These are phyloP conservation scores for Astrocystis sublimbata DNA, from an alignment of 495 filamentous ascomycete genomes.

Conservation along the genomic window DNA sequence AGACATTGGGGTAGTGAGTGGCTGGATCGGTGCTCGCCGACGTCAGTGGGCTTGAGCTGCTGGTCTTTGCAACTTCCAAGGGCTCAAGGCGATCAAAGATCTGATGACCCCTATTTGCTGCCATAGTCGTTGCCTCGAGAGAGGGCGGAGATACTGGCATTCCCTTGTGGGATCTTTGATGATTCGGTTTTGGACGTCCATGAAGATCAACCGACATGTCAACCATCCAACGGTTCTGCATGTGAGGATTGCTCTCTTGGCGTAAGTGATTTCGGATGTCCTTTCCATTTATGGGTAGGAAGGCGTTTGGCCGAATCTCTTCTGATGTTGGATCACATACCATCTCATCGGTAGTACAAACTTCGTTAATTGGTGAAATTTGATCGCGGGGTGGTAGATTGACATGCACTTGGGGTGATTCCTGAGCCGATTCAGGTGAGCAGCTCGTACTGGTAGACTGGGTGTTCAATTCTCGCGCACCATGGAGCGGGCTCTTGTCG, in stretches of 20 bases:
- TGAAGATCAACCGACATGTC: slow-evolving; percentile 40
- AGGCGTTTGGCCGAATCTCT: neutral
- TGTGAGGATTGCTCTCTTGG: slow-evolving; percentile 6
- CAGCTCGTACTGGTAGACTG: neutral
- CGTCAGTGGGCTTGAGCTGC: slow-evolving; percentile 22
- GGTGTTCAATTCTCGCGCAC: neutral
- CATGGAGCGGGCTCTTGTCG: neutral
- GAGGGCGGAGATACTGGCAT: neutral
- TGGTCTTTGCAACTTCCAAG: slow-evolving; percentile 62
- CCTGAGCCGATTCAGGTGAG: neutral
- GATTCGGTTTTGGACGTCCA: slow-evolving; percentile 26
- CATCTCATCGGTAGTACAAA: neutral
- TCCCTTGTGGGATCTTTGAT: slow-evolving; percentile 17
- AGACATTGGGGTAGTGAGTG: neutral
- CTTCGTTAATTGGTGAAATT: neutral
- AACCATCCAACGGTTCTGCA: slow-evolving; percentile 32
- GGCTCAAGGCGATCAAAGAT: slow-evolving; percentile 50
- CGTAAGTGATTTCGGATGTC: neutral
- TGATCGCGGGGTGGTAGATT: neutral
- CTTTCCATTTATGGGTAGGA: slow-evolving; percentile 14
- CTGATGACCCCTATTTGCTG: slow-evolving; percentile 21
- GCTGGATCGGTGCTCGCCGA: neutral
- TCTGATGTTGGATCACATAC: neutral
- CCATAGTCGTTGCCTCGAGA: slow-evolving; percentile 18
- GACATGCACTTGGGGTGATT: neutral